Evolutionary conservation across 768 basidiomycete genomes (phyloP).

Genomic region (Tubosaeta sp.): DNA sequence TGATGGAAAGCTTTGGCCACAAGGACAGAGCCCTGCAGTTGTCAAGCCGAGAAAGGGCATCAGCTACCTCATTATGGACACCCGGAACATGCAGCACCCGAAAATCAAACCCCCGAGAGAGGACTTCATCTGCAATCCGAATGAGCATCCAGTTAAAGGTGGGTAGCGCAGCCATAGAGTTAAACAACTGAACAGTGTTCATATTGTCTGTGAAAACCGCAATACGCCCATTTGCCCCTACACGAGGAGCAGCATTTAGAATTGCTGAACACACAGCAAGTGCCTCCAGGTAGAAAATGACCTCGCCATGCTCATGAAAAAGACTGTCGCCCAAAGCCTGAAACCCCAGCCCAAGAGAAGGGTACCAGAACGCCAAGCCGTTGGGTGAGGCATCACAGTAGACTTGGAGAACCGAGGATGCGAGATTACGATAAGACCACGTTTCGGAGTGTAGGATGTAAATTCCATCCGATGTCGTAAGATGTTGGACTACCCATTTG

Average conservation of each 20-base stretch:
- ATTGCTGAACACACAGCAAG: too few species aligned
- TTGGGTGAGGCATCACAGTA: constrained; percentile 25
- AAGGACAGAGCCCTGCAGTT: constrained; percentile 1
- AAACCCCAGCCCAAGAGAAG: too few species aligned
- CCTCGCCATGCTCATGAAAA: too few species aligned
- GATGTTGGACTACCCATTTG: constrained; percentile 24
- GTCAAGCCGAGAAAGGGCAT: constrained; percentile 17
- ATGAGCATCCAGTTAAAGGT: too few species aligned
- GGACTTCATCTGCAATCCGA: neutral
- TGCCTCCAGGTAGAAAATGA: too few species aligned
- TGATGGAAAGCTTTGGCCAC: too few species aligned
- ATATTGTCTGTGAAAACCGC: constrained; percentile 8
- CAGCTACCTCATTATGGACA: constrained; percentile 21
- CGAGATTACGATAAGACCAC: too few species aligned
- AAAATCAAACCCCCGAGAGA: constrained; percentile 13
- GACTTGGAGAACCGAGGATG: neutral
- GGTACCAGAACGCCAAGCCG: constrained; percentile 23
- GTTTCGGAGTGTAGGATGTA: too few species aligned
- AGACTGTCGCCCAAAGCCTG: too few species aligned
- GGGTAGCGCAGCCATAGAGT: too few species aligned
- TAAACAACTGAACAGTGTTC: constrained; percentile 28
- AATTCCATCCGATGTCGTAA: too few species aligned
- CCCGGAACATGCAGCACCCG: constrained; percentile 26
- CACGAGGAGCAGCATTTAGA: neutral
- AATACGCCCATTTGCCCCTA: neutral